Base-by-base conservation (phyloP, 495 filamentous ascomycete genomes). In the Thermochaetoides thermophila region DNA sequence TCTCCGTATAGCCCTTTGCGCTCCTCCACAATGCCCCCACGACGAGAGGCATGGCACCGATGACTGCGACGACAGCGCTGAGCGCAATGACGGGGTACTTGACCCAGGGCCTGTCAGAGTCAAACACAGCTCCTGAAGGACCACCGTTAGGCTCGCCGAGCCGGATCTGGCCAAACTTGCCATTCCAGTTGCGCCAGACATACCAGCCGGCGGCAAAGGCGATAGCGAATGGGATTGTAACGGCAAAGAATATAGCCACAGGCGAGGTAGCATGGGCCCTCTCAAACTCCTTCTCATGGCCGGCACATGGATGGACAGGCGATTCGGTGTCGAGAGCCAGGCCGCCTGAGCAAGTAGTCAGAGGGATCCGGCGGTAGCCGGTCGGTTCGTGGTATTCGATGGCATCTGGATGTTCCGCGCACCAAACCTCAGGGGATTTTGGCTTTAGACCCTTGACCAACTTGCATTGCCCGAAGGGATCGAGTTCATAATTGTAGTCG, bases 401-500 rank as follows among this genome's bases (percentile, higher is more conserved):
- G 7, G 52, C 53, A 13, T 75, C 64, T 3, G 76, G 71, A 42
- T 95, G 62, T 5, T 74, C 61, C 12, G 55, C 49, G 59, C 89
- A 99, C 26, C 66, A 63, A 36, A 63, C 60, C 29, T 51, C 40
- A 32, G 76, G 73, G 47, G 87, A 69, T n/a, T 74, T 65, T 15
- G 75, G 71, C 7, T 56, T 15, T 28, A 84, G 67, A 17, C 84
- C 86, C 0, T 60, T 43, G 18, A 94, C 80, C 22, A 89, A 74
- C 5, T 44, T 42, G 56, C 91, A 99, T 38, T 73, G 72, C 26
- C 76, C 77, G 49, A 84, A 80, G 21, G 48, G 66, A 53, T 77
- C 68, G 25, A 76, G 69, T 52, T 94, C 71, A 53, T 70, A 99
- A 58, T 99, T 99, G 65, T 80, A 99, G 52, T 94, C 87, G 61